phyloP scores from a whole-genome alignment of 1,139 yeast genomes.

The Hyphopichia burtonii region DNA sequence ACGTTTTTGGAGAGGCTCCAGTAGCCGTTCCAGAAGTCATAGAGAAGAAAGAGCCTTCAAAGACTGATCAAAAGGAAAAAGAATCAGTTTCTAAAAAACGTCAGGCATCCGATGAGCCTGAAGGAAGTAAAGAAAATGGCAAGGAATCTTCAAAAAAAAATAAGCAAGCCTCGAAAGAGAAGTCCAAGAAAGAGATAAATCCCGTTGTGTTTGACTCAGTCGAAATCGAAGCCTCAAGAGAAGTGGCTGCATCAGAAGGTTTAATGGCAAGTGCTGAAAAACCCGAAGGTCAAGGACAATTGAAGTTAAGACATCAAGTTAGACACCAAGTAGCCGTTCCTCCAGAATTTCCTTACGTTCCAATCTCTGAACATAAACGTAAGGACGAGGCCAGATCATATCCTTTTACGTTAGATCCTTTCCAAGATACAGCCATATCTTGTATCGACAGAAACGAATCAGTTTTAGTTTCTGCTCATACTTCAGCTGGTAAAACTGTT shows the following conservation, averaged over 20 bases:
- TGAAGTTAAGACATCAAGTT: conserved; percentile 85
- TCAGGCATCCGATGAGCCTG: conserved; percentile 12
- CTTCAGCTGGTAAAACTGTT: conserved; percentile 98
- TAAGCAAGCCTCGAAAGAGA: conserved; percentile 9
- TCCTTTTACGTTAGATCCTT: conserved; percentile 91
- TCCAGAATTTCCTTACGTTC: conserved; percentile 81
- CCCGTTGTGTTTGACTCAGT: conserved; percentile 88
- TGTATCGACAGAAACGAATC: conserved; percentile 93
- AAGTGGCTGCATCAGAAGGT: conserved; percentile 79
- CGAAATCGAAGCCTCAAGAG: conserved; percentile 89
- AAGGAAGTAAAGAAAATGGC: conserved; percentile 6
- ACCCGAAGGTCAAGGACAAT: conserved; percentile 50
- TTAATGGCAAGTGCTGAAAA: conserved; percentile 43
- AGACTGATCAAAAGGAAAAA: conserved; percentile 7
- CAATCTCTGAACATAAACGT: conserved; percentile 84
- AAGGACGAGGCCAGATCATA: conserved; percentile 75
- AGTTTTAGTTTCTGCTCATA: conserved; percentile 97
- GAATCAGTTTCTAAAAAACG: conserved; percentile 10
- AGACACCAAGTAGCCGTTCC: conserved; percentile 98
- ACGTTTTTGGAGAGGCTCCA: conserved; percentile 63
- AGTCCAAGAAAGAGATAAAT: conserved; percentile 29
- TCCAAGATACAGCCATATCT: conserved; percentile 93
- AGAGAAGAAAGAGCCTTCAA: conserved; percentile 10
- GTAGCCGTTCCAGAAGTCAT: conserved; percentile 13
- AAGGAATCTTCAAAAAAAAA: conserved; percentile 8